Conservation (phyloP, 2,329 filamentous ascomycete genomes). For the Beauveria sp. region DNA sequence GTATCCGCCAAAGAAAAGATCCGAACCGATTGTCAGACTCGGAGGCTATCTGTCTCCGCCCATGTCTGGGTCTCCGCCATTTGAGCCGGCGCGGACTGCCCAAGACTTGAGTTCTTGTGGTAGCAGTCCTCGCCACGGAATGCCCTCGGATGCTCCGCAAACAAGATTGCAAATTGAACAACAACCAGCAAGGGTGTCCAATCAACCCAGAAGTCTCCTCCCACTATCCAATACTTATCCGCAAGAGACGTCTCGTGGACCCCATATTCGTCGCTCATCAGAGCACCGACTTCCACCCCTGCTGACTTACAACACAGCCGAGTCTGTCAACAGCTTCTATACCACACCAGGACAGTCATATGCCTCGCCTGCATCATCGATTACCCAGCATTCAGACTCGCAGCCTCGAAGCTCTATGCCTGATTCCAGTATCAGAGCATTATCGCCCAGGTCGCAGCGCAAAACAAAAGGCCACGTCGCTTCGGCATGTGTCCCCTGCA, state of each 20-base stretch:
- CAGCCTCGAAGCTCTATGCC: not conserved
- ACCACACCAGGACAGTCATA: not conserved
- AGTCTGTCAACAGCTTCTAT: conserved; percentile 5
- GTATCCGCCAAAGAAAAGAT: conserved; percentile 42
- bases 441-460: conserved; percentile 53
- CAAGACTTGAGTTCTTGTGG: conserved; percentile 1
- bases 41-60: conserved; percentile 64
- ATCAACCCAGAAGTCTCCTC: conserved; percentile 11
- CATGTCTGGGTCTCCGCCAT: conserved; percentile 63
- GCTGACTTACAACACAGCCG: conserved; percentile 18
- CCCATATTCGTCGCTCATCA: conserved; percentile 20
- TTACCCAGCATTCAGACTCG: not conserved
- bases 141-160: conserved; percentile 41
- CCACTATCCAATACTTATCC: conserved; percentile 20
- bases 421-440: conserved; percentile 17
- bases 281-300: conserved; percentile 21
- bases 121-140: conserved; percentile 34
- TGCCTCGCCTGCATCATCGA: not conserved
- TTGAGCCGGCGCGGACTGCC: conserved; percentile 36
- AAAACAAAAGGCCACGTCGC: conserved; percentile 76
- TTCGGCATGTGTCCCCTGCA: conserved; percentile 79
- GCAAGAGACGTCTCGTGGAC: conserved; percentile 18
- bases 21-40: conserved; percentile 47
- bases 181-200: conserved; percentile 12
- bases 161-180: conserved; percentile 25